phyloP scores from a whole-genome alignment of 768 basidiomycete species.

The Xerocomellus chrysenteron region DNA sequence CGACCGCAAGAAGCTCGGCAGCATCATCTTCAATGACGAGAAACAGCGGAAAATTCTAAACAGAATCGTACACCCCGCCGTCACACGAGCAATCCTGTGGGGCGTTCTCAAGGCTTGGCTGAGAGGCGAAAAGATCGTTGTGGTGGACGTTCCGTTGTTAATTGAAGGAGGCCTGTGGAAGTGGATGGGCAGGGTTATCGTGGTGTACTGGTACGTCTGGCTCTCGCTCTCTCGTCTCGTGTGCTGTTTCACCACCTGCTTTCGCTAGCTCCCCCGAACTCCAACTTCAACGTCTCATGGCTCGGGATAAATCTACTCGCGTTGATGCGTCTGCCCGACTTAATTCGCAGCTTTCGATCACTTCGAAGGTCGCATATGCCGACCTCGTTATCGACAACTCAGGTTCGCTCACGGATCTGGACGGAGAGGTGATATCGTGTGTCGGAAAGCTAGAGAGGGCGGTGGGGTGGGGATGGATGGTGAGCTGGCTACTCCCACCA shows the following conservation, averaged over 20 bases:
- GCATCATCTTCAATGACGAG: slow-evolving; percentile 80
- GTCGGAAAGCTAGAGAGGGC: slow-evolving; percentile 43
- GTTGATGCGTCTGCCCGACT: slow-evolving; percentile 75
- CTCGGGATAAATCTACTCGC: slow-evolving; percentile 63
- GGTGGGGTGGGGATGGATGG: slow-evolving; percentile 56
- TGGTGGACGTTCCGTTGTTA: slow-evolving; percentile 89
- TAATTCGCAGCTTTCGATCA: slow-evolving; percentile 75
- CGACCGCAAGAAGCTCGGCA: slow-evolving; percentile 80
- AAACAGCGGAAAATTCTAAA: slow-evolving; percentile 73
- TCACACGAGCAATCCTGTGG: slow-evolving; percentile 75
- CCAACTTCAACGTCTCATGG: slow-evolving; percentile 81
- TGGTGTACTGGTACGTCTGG: slow-evolving; percentile 82
- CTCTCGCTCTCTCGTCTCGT: slow-evolving; percentile 1
- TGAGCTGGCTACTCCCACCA: slow-evolving; percentile 65
- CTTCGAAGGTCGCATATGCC: slow-evolving; percentile 79
- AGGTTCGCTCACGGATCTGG: slow-evolving; percentile 66
- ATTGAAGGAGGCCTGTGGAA: slow-evolving; percentile 87
- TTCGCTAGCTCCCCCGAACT: slow-evolving; percentile 67
- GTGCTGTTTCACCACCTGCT: background rate
- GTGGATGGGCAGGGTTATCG: slow-evolving; percentile 78
- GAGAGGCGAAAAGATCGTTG: slow-evolving; percentile 70
- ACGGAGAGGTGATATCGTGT: slow-evolving; percentile 43
- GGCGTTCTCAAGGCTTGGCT: slow-evolving; percentile 71
- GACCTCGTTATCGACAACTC: slow-evolving; percentile 90
- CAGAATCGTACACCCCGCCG: slow-evolving; percentile 86